These are phyloP conservation scores for Borealophlyctis nickersoniae DNA, from an alignment of 192 early-diverging fungal genomes.

Conservation along the genomic window DNA sequence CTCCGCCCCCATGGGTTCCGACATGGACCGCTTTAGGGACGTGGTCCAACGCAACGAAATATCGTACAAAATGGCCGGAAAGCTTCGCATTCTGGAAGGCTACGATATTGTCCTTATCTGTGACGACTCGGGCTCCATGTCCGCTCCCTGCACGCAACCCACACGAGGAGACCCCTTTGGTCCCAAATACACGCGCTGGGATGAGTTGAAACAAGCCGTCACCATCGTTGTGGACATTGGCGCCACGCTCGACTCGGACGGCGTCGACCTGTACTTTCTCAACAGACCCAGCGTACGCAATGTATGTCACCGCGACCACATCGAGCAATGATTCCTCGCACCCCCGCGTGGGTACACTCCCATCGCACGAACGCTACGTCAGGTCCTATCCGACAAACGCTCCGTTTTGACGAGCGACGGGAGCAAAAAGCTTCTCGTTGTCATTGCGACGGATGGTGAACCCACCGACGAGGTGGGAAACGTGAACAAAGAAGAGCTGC, in stretches of 20 bases:
- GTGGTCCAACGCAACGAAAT: too few species aligned
- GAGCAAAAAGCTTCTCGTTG: background rate
- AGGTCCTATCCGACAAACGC: background rate
- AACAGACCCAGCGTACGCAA: slow-evolving; percentile 3
- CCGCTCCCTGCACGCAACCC: background rate
- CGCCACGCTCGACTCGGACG: slow-evolving; percentile 16
- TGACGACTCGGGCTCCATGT: slow-evolving; percentile 28
- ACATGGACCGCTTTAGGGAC: too few species aligned
- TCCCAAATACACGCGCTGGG: slow-evolving; percentile 16
- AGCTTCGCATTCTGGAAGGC: slow-evolving; percentile 10
- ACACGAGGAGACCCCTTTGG: slow-evolving; percentile 13
- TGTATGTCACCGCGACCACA: background rate
- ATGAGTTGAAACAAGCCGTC: slow-evolving; percentile 21
- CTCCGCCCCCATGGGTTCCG: too few species aligned
- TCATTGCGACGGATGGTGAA: slow-evolving; percentile 7
- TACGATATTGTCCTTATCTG: slow-evolving; percentile 24
- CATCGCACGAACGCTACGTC: background rate
- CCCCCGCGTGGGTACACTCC: background rate
- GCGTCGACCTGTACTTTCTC: slow-evolving; percentile 26
- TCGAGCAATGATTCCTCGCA: background rate
- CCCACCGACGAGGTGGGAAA: background rate
- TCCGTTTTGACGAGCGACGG: background rate
- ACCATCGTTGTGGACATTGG: slow-evolving; percentile 18
- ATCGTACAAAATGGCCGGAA: slow-evolving; percentile 1
- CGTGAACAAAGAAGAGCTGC: background rate